Evolutionary conservation across 371 early-diverging fungal species (phyloP).

Genomic region (Dinochytrium kinnereticum): DNA sequence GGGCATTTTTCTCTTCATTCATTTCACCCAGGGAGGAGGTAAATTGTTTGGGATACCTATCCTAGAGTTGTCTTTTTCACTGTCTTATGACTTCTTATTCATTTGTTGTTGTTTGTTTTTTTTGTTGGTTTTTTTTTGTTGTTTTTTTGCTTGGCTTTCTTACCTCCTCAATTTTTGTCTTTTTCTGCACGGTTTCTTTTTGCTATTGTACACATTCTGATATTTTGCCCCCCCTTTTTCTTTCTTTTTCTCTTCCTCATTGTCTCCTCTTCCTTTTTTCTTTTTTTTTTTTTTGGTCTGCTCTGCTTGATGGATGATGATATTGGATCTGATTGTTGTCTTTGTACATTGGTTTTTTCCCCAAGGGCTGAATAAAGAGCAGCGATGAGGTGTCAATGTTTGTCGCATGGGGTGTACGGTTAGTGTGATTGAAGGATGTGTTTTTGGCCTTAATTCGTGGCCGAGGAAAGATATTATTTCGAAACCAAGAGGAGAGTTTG

Average conservation of each 20-base stretch:
- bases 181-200: neutral
- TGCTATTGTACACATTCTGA: neutral
- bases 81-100: neutral
- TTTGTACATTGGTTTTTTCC: neutral
- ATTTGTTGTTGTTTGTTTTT: neutral
- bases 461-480: too few relatives aligned
- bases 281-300: neutral
- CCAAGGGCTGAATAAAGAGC: neutral
- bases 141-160: neutral
- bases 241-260: too few relatives aligned
- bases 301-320: neutral
- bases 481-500: too few relatives aligned
- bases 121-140: neutral
- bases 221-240: too few relatives aligned
- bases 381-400: neutral
- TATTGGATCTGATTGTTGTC: neutral
- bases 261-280: neutral
- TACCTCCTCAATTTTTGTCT: neutral
- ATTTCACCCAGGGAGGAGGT: neutral
- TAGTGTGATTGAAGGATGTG: too few relatives aligned
- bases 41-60: neutral
- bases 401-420: neutral
- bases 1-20: neutral
- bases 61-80: neutral
- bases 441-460: too few relatives aligned